phyloP scores from a whole-genome alignment of 169 alveolate genomes.

The Eimeria sp. region DNA sequence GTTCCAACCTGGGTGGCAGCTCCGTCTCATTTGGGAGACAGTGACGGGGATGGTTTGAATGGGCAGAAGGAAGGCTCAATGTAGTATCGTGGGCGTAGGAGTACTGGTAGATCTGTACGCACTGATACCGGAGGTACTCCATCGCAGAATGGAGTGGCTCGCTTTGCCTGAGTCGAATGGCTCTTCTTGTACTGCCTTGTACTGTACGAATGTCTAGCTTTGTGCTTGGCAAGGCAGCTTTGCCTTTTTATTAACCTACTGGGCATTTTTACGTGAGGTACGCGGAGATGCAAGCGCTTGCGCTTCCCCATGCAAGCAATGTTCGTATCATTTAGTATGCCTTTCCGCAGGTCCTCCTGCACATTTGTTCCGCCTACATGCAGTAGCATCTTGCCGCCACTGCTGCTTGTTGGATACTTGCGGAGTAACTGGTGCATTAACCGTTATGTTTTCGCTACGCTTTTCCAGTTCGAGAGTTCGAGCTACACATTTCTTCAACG shows the following conservation, averaged over 20 bases:
- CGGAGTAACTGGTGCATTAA: not conserved
- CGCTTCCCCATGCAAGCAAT: not conserved
- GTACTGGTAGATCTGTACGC: not conserved
- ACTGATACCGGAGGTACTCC: not conserved
- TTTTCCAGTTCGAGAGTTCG: not conserved
- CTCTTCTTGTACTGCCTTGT: not conserved
- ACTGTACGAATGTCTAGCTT: not conserved
- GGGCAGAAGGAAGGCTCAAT: not conserved
- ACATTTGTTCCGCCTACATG: not conserved
- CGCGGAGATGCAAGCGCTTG: not conserved
- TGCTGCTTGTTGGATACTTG: not conserved
- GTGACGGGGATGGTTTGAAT: not conserved
- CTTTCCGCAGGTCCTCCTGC: not conserved
- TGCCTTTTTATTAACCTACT: not conserved
- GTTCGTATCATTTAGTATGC: not conserved
- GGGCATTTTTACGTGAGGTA: not conserved
- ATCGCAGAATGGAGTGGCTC: not conserved
- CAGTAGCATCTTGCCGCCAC: not conserved
- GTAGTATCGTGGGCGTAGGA: not conserved
- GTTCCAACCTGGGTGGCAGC: constrained; percentile 56
- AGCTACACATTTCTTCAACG: not conserved
- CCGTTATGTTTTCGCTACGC: not conserved
- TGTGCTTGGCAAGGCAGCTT: not conserved
- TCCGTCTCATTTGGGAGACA: not conserved
- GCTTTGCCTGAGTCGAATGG: not conserved